These are phyloP conservation scores for Atkinsonella texensis DNA, from an alignment of 2,329 filamentous ascomycete genomes.

Conservation along the genomic window DNA sequence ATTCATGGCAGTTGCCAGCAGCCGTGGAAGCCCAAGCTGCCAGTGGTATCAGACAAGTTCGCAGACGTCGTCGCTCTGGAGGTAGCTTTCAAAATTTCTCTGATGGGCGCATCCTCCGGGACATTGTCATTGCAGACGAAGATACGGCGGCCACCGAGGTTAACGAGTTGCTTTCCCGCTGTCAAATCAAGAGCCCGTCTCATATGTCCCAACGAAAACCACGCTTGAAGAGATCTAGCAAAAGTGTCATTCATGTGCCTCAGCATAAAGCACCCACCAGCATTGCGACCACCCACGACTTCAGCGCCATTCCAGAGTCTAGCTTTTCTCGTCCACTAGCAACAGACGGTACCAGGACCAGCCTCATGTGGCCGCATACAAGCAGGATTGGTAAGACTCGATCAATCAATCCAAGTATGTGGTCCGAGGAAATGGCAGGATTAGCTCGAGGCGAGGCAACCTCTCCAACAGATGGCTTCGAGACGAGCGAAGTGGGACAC, in stretches of 20 bases:
- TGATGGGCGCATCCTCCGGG: constrained; percentile 23
- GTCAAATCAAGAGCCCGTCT: constrained; percentile 13
- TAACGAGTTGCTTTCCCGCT: constrained; percentile 27
- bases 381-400: background rate
- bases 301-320: constrained; percentile 13
- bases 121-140: constrained; percentile 30
- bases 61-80: constrained; percentile 36
- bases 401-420: background rate
- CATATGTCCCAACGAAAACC: constrained; percentile 23
- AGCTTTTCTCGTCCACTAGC: constrained; percentile 20
- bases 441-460: constrained; percentile 8
- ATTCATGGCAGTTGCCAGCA: background rate
- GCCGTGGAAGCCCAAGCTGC: background rate
- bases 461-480: constrained; percentile 18
- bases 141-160: constrained; percentile 33
- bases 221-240: constrained; percentile 29
- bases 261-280: constrained; percentile 10
- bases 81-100: constrained; percentile 32
- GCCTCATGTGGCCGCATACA: background rate
- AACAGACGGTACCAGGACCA: background rate
- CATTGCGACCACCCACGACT: constrained; percentile 7
- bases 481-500: constrained; percentile 21
- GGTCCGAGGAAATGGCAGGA: constrained; percentile 6
- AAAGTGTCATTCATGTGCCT: constrained; percentile 24
- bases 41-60: constrained; percentile 18